These are phyloP conservation scores for Diplocarpon rosae DNA, from an alignment of 2,329 filamentous ascomycete genomes.

Conservation along the genomic window DNA sequence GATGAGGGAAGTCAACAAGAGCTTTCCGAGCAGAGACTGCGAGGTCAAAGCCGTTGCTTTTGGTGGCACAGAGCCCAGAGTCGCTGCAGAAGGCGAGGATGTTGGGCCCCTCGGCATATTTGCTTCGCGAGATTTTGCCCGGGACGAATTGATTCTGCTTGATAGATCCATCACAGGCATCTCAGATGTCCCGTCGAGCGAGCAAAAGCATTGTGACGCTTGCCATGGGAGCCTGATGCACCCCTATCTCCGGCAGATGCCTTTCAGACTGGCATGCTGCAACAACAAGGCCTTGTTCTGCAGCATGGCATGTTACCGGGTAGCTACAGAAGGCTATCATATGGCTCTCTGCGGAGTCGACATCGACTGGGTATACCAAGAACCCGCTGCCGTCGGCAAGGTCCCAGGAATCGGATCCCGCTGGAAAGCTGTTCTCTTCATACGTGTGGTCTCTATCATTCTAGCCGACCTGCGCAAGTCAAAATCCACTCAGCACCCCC, in stretches of 20 bases:
- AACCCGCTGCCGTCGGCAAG: background rate
- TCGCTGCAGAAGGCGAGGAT: conserved; percentile 11
- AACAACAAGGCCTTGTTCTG: conserved; percentile 16
- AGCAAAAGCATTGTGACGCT: conserved; percentile 18
- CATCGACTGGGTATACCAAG: conserved; percentile 17
- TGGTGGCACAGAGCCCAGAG: background rate
- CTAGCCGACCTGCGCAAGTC: conserved; percentile 10
- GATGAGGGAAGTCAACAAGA: conserved; percentile 15
- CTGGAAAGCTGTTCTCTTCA: conserved; percentile 17
- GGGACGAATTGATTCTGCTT: conserved; percentile 17
- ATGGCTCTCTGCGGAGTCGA: conserved; percentile 18
- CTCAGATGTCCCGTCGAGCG: conserved; percentile 10
- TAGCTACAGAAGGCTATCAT: conserved; percentile 18
- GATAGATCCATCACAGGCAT: conserved; percentile 14
- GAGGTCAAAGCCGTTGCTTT: conserved; percentile 15
- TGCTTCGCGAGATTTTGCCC: conserved; percentile 17
- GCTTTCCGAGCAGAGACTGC: background rate
- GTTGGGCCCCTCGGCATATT: conserved; percentile 23
- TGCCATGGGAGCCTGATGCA: conserved; percentile 16
- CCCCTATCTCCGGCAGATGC: conserved; percentile 6
- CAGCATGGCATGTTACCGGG: conserved; percentile 14
- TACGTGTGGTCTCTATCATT: conserved; percentile 17
- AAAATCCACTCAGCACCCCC: conserved; percentile 10
- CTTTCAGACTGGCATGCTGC: conserved; percentile 15
- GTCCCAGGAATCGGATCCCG: background rate